Conservation (phyloP, 306 rosid species). For the Rosa lucieae region DNA sequence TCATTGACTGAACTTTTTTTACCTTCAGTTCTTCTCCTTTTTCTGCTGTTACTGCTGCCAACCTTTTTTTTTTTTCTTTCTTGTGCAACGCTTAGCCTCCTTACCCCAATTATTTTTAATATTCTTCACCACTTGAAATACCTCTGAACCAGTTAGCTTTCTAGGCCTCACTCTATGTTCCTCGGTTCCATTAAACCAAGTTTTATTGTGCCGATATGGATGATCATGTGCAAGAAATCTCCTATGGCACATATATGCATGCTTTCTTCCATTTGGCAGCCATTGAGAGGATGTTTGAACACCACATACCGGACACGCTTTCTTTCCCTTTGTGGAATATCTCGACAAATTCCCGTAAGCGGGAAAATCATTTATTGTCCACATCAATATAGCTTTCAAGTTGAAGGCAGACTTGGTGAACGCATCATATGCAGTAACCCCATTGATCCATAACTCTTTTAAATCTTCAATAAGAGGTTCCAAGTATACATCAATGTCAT, state of each 20-base stretch:
- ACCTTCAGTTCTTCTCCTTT: too few species aligned
- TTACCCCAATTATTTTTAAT: background rate
- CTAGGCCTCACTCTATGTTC: background rate
- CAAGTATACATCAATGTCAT: slow-evolving; percentile 10
- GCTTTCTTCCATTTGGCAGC: too few species aligned
- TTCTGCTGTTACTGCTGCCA: too few species aligned
- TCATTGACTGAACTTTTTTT: too few species aligned
- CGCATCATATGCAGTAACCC: background rate
- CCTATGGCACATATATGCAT: too few species aligned
- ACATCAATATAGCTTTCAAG: background rate
- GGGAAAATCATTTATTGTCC: background rate
- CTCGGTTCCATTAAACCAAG: background rate
- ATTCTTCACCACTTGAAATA: background rate
- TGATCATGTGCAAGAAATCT: too few species aligned
- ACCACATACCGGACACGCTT: background rate
- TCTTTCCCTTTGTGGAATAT: slow-evolving; percentile 2
- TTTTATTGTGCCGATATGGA: background rate
- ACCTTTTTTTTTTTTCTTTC: background rate
- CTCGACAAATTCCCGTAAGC: slow-evolving; percentile 3
- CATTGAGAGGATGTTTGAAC: too few species aligned
- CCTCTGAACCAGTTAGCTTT: background rate
- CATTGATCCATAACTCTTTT: background rate
- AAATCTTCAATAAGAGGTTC: background rate
- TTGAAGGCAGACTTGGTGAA: background rate
- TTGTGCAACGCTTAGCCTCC: background rate